Conservation (phyloP, 345 rosid genomes). For the Populus davidiana region DNA sequence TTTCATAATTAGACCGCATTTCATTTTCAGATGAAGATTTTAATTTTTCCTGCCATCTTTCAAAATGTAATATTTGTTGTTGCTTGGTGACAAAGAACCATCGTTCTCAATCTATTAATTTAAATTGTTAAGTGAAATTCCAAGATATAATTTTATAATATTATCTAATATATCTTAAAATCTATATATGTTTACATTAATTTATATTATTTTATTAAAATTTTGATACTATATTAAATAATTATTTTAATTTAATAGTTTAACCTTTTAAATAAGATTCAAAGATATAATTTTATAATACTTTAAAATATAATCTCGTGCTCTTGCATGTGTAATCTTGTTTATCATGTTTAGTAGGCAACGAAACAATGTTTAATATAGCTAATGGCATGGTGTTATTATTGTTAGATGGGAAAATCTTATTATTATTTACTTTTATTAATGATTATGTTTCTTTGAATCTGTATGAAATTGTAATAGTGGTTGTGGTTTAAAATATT, state of each 20-base stretch:
- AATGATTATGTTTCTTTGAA: too few relatives aligned
- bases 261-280: too few relatives aligned
- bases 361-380: background rate
- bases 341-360: background rate
- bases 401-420: background rate
- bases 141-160: too few relatives aligned
- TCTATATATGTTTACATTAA: rapidly evolving
- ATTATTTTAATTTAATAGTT: too few relatives aligned
- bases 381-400: background rate
- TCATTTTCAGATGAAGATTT: background rate
- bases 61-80: background rate
- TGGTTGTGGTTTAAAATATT: too few relatives aligned
- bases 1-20: too few relatives aligned
- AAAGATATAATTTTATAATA: too few relatives aligned
- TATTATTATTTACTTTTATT: too few relatives aligned
- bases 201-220: rapidly evolving
- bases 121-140: rapidly evolving
- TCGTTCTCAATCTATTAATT: too few relatives aligned
- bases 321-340: background rate
- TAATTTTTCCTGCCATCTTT: background rate
- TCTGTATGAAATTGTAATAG: too few relatives aligned
- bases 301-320: background rate
- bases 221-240: too few relatives aligned
- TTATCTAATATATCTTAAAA: too few relatives aligned
- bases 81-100: background rate